Percentiles rank a stretch among this genome's conserved stretches.
Conservation (phyloP, 2,329 filamentous ascomycete species). For the Cordyceps cateniannulata region DNA sequence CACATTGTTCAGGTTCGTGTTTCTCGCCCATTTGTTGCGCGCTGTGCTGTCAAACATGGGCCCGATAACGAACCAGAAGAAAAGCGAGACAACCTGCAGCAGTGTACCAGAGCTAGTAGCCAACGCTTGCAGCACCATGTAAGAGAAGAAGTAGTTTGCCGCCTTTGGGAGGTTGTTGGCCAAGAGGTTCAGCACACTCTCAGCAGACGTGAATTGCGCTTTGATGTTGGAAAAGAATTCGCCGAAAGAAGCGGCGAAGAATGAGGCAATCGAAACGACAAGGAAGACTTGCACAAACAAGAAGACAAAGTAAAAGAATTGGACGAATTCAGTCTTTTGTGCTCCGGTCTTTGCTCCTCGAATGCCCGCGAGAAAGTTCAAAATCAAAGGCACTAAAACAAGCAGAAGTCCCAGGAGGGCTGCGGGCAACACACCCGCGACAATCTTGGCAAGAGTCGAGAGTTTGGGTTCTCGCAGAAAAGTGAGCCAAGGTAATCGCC, state of each 20-base stretch:
- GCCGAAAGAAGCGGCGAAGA: constrained; percentile 57
- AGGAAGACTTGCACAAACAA: constrained; percentile 93
- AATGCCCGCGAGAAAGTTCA: constrained; percentile 64
- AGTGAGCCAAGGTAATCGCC: constrained; percentile 61
- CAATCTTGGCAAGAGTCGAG: constrained; percentile 54
- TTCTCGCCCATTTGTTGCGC: constrained; percentile 75
- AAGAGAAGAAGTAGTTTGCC: constrained; percentile 97
- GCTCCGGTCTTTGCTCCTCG: constrained; percentile 81
- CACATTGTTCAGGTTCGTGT: constrained; percentile 70
- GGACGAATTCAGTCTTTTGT: constrained; percentile 73
- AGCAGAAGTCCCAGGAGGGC: constrained; percentile 70
- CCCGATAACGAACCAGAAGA: constrained; percentile 76
- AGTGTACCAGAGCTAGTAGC: constrained; percentile 86
- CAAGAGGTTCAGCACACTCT: constrained; percentile 62
- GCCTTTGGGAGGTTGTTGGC: constrained; percentile 77
- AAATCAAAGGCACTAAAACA: constrained; percentile 71
- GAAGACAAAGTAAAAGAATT: constrained; percentile 89
- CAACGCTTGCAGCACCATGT: constrained; percentile 92
- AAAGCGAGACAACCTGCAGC: constrained; percentile 71
- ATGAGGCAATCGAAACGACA: constrained; percentile 79
- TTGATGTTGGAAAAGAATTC: constrained; percentile 50
- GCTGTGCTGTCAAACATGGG: constrained; percentile 78
- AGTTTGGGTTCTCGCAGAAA: constrained; percentile 53
- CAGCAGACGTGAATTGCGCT: constrained; percentile 44
- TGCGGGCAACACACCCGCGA: constrained; percentile 84